Evolutionary conservation across 192 early-diverging fungal genomes (phyloP).

Genomic region (Hyaloraphidium curvatum): DNA sequence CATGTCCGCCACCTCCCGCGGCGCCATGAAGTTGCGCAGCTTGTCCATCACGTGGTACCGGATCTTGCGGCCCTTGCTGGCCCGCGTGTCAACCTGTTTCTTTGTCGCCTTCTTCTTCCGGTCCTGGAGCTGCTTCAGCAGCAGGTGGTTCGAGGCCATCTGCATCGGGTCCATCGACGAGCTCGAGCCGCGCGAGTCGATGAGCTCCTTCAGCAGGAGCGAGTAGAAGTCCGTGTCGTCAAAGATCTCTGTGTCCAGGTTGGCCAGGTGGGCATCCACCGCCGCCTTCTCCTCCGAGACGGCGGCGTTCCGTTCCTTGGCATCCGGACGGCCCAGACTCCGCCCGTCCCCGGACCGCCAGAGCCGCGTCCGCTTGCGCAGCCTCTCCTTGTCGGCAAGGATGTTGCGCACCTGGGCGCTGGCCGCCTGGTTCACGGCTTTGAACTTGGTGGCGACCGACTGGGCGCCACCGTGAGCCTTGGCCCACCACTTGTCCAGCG

Average conservation of each 20-base stretch:
- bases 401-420: constrained; percentile 52
- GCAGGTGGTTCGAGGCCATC: constrained; percentile 64
- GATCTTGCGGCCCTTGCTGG: constrained; percentile 77
- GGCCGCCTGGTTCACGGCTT: constrained; percentile 73
- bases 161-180: constrained; percentile 42
- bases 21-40: constrained; percentile 89
- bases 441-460: constrained; percentile 75
- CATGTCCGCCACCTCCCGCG: constrained; percentile 14
- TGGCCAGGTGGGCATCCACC: constrained; percentile 36
- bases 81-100: constrained; percentile 61
- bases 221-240: constrained; percentile 95
- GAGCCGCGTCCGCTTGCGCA: constrained; percentile 74
- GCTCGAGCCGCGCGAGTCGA: constrained; percentile 43
- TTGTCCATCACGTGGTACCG: constrained; percentile 94
- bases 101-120: constrained; percentile 50
- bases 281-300: constrained; percentile 7
- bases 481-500: constrained; percentile 85
- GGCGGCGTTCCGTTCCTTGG: constrained; percentile 11
- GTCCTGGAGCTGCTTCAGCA: constrained; percentile 43
- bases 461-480: constrained; percentile 55
- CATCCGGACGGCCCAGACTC: constrained; percentile 23
- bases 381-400: constrained; percentile 45
- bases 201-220: constrained; percentile 79
- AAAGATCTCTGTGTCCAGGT: constrained; percentile 76
- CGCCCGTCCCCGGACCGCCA: constrained; percentile 53